A percentile compares a stretch with the other conserved stretches of the same genome.
phyloP scores from a whole-genome alignment of 2,329 filamentous ascomycete species.

The Endoconidiophora laricicola region DNA sequence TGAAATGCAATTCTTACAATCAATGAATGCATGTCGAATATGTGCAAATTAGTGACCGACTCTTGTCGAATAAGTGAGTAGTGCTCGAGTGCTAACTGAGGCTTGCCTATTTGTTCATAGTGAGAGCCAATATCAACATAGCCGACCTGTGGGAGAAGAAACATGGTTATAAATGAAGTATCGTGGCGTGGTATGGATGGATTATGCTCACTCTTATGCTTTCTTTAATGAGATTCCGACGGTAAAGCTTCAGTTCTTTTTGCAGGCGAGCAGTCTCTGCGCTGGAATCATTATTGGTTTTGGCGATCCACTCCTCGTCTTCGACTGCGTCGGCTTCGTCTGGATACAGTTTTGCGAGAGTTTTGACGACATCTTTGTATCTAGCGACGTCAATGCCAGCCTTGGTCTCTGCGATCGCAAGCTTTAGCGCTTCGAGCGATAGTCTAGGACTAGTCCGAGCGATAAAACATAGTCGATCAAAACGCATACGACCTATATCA shows the following conservation, averaged over 20 bases:
- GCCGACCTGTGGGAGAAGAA: constrained; percentile 53
- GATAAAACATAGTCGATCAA: constrained; percentile 67
- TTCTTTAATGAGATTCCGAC: constrained; percentile 94
- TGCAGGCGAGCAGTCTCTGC: constrained; percentile 62
- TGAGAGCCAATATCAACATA: constrained; percentile 83
- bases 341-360: constrained; percentile 46
- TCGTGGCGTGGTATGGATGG: neutral
- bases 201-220: constrained; percentile 58
- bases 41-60: constrained; percentile 67
- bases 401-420: constrained; percentile 62
- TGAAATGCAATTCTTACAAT: constrained; percentile 62
- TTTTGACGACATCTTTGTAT: constrained; percentile 54
- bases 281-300: constrained; percentile 48
- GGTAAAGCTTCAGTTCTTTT: constrained; percentile 74
- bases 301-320: constrained; percentile 63
- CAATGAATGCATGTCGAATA: constrained; percentile 66
- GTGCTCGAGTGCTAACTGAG: constrained; percentile 55
- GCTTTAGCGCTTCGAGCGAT: constrained; percentile 62
- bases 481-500: constrained; percentile 54
- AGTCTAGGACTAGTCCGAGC: constrained; percentile 62
- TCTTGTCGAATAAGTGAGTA: constrained; percentile 82
- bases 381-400: constrained; percentile 52
- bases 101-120: constrained; percentile 61
- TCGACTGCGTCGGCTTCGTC: constrained; percentile 47
- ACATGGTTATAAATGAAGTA: neutral